Base-by-base conservation (phyloP, 768 basidiomycete species). In the Amanita jacksonii region DNA sequence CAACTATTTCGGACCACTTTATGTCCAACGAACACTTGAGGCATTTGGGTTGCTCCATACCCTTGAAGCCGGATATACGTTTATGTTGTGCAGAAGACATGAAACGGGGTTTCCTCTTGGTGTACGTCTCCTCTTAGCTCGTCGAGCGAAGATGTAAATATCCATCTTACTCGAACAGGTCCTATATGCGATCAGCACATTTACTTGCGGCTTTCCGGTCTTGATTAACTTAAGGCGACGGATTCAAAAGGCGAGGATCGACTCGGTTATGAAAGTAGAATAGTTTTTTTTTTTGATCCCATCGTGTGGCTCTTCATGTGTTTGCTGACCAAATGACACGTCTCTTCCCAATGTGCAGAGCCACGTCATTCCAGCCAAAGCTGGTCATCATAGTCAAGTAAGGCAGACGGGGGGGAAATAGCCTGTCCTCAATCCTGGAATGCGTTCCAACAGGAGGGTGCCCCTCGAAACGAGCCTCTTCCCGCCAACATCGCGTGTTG, bases 241-340 rank as follows among this genome's bases (percentile, higher is more conserved):
- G 19, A 73, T 87, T 8, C 81, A 88, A 49, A 60, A 64, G 24
- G 77, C 78, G 12, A 71, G 85, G 2, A 89, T 89, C 33, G 76
- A 85, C 45, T 85, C 84, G 22, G 81, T 89, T 3, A 79, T 84
- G 80, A 89, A 88, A 58, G 72, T 73, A 8, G 63, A 84, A 55
- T 81, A 54, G 57, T 6, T 47, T n/a, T n/a, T n/a, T n/a, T n/a
- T n/a, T n/a, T n/a, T n/a, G n/a, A n/a, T n/a, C n/a, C n/a, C n/a
- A n/a, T n/a, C n/a, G n/a, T n/a, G n/a, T n/a, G n/a, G n/a, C n/a
- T n/a, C n/a, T n/a, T n/a, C n/a, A n/a, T n/a, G n/a, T n/a, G n/a
- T n/a, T n/a, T n/a, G n/a, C n/a, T n/a, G n/a, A n/a, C n/a, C n/a
- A n/a, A n/a, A n/a, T n/a, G n/a, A n/a, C n/a, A n/a, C n/a, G n/a